A percentile compares a stretch with the other conserved stretches of the same genome.
These are phyloP conservation scores for Termitomyces sp. DNA, from an alignment of 768 basidiomycete species.

Conservation along the genomic window DNA sequence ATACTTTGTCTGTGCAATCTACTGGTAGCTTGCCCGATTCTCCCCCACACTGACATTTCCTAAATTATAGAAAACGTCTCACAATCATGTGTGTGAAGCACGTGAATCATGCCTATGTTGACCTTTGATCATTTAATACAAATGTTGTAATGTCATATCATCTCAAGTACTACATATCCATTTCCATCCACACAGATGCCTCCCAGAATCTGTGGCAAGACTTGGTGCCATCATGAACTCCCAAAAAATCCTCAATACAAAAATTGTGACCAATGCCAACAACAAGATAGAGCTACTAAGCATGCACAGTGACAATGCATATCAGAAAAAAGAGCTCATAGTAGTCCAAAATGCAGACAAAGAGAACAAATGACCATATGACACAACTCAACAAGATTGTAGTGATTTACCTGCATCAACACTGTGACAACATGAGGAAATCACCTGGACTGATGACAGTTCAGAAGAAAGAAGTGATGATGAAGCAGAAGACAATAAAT, in stretches of 20 bases:
- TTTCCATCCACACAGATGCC: not conserved
- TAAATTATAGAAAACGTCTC: not conserved
- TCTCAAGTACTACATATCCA: not conserved
- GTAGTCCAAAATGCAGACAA: not conserved
- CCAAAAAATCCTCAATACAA: not conserved
- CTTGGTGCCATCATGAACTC: not conserved
- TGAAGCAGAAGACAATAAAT: not conserved
- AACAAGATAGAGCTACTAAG: not conserved
- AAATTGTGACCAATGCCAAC: not conserved
- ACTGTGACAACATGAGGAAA: not conserved
- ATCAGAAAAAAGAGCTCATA: constrained; percentile 10
- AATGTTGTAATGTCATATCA: not conserved
- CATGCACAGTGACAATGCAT: not conserved
- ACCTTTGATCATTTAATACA: no score
- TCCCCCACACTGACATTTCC: not conserved
- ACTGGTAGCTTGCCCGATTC: not conserved
- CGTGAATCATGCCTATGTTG: not conserved
- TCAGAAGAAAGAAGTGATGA: not conserved
- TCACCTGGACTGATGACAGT: no score
- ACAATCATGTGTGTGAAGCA: not conserved
- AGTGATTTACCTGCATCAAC: not conserved
- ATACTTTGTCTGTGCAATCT: no score
- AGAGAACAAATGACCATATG: not conserved
- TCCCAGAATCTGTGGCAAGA: not conserved
- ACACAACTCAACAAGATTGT: not conserved